Conservation (phyloP, 805 yeast genomes). For the Ogataea pini region DNA sequence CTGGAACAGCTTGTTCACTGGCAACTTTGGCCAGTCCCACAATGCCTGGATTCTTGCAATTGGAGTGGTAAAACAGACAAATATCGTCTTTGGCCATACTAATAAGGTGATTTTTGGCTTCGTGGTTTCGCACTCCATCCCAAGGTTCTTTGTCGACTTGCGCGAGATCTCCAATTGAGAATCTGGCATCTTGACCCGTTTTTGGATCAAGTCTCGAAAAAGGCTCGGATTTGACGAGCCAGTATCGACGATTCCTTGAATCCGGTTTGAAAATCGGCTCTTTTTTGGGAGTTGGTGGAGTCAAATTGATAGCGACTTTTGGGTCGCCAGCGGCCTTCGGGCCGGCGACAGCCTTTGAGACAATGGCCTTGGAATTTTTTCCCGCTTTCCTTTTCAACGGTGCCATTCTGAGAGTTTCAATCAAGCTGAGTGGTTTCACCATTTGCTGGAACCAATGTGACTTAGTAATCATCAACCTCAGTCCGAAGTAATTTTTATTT, state of each 20-base stretch:
- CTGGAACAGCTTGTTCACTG: constrained; percentile 39
- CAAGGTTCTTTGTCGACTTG: constrained; percentile 45
- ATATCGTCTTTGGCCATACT: constrained; percentile 49
- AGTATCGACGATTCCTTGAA: constrained; percentile 37
- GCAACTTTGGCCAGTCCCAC: constrained; percentile 48
- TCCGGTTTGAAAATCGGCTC: constrained; percentile 37
- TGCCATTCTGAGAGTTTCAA: background rate
- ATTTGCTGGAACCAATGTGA: background rate
- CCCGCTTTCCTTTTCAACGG: constrained; percentile 1
- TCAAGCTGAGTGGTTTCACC: too few species aligned
- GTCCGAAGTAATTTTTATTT: too few species aligned
- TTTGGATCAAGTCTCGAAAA: constrained; percentile 45
- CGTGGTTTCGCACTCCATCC: constrained; percentile 63
- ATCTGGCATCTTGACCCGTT: constrained; percentile 50
- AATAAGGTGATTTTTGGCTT: constrained; percentile 53
- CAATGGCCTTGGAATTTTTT: constrained; percentile 6
- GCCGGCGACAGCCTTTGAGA: constrained; percentile 1
- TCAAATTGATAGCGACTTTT: background rate
- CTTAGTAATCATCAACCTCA: background rate
- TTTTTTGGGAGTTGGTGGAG: constrained; percentile 34
- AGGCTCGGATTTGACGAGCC: constrained; percentile 63
- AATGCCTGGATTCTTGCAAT: constrained; percentile 54
- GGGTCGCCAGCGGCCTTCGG: too few species aligned
- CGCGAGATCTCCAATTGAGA: constrained; percentile 46
- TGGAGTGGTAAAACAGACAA: constrained; percentile 56